Evolutionary conservation across 2,329 filamentous ascomycete species (phyloP), one percentile per base, ranked within the genome.

Genomic region (Thielaviopsis populi): DNA sequence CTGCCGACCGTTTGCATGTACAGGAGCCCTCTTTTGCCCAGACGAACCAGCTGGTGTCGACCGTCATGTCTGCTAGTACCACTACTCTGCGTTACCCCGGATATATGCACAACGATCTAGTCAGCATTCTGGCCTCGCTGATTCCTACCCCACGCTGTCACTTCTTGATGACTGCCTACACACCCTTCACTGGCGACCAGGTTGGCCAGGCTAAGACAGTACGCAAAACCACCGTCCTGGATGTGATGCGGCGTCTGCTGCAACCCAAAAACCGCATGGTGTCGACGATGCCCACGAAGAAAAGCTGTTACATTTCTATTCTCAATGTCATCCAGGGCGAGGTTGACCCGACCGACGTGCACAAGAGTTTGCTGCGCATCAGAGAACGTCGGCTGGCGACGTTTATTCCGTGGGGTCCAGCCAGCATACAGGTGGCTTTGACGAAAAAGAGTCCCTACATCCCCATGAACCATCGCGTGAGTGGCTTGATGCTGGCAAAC

Each of bases 181-280:
- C 94, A 0, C 94, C 94, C 5, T 99, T 99, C 72, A 97, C 94
- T 0, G 89, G 91, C 66, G 90, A 96, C 73, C 94, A 94, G 72
- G 89, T 99, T 64, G 92, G 96, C 72, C 89, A 96, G 74, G 94
- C 92, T 64, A 96, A 96, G 79, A 96, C 92, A 1, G 91, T 99
- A 41, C 89, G 95, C 67, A 99, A 97, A 77, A 99, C 95, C 1
- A 99, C 94, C 0, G 94, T 99, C 8, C 77, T 99, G 48, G 94
- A 99, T 73, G 95, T 99, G 67, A 99, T 99, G 94, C 85, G 94
- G 65, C 83, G 94, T 66, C 79, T 99, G 27, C 79, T 99, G 65
- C 95, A 99, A 75, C 94, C 94, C 46, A 99, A 99, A 80, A 99
- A 99, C 75, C 86, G 95, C 73, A 99, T 99, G 94, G 94, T 99